Evolutionary conservation across 495 filamentous ascomycete genomes (phyloP).

Genomic region (Penicillium diatomitis): DNA sequence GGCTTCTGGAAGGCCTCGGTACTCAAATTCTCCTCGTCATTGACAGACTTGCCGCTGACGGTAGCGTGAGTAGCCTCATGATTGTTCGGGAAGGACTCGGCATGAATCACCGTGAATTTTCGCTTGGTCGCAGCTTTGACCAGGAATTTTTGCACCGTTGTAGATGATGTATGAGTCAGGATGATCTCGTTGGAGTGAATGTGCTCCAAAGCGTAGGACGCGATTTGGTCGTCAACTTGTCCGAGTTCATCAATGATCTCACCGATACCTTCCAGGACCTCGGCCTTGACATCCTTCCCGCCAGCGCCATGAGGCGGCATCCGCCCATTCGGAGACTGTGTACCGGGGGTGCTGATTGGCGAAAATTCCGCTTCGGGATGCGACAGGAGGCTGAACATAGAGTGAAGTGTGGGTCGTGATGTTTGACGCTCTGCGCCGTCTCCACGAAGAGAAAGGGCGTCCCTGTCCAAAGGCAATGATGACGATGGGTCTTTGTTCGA

Average conservation of each 20-base stretch:
- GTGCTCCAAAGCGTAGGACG: conserved; percentile 73
- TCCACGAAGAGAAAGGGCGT: conserved; percentile 18
- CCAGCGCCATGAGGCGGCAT: conserved; percentile 21
- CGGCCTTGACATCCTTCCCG: conserved; percentile 63
- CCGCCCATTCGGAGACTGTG: conserved; percentile 32
- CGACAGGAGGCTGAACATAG: conserved; percentile 80
- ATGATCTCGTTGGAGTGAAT: conserved; percentile 88
- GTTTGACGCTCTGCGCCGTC: conserved; percentile 30
- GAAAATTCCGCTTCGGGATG: conserved; percentile 41
- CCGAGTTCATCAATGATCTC: conserved; percentile 88
- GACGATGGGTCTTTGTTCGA: conserved; percentile 24
- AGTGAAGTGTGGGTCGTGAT: conserved; percentile 50
- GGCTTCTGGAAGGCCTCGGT: conserved; percentile 61
- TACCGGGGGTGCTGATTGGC: conserved; percentile 36
- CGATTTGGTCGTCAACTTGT: conserved; percentile 83
- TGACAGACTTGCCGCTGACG: conserved; percentile 40
- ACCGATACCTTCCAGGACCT: conserved; percentile 77
- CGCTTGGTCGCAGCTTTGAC: conserved; percentile 74
- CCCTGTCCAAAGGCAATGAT: conserved; percentile 25
- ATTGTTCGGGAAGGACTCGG: conserved; percentile 61
- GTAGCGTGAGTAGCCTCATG: conserved; percentile 51
- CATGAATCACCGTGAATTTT: conserved; percentile 79
- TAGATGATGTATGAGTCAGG: conserved; percentile 70
- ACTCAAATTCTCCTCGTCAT: conserved; percentile 39
- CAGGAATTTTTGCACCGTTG: conserved; percentile 78